phyloP scores from a whole-genome alignment of 2,329 filamentous ascomycete genomes.

The Trichophyton mentagrophytes region DNA sequence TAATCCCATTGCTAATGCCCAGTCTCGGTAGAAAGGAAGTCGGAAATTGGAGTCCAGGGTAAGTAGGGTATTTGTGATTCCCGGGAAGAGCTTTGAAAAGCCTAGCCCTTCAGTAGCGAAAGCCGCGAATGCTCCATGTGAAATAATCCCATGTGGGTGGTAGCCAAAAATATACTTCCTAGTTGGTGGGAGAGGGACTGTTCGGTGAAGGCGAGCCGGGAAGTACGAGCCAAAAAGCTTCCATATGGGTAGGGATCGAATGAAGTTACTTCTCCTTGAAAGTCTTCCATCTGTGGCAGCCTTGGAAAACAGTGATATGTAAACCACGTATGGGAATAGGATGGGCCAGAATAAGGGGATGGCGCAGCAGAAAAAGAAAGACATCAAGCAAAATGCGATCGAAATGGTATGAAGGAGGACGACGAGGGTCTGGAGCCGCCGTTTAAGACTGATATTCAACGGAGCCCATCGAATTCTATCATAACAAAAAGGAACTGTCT shows the following conservation, averaged over 20 bases:
- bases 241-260: slow-evolving; percentile 67
- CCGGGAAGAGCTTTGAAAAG: slow-evolving; percentile 77
- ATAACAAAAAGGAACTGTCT: neutral
- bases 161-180: slow-evolving; percentile 96
- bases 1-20: slow-evolving; percentile 77
- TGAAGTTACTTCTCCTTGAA: slow-evolving; percentile 58
- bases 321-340: slow-evolving; percentile 63
- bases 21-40: slow-evolving; percentile 86
- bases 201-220: slow-evolving; percentile 76
- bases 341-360: slow-evolving; percentile 87
- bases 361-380: slow-evolving; percentile 83
- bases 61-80: slow-evolving; percentile 83
- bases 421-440: slow-evolving; percentile 64
- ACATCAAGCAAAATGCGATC: slow-evolving; percentile 56
- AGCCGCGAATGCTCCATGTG: slow-evolving; percentile 83
- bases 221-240: slow-evolving; percentile 86
- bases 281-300: slow-evolving; percentile 64
- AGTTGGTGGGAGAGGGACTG: slow-evolving; percentile 61
- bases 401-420: slow-evolving; percentile 61
- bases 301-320: slow-evolving; percentile 62
- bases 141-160: slow-evolving; percentile 95
- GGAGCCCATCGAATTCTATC: slow-evolving; percentile 64
- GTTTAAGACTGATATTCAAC: slow-evolving; percentile 55
- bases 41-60: slow-evolving; percentile 95
- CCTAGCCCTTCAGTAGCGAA: slow-evolving; percentile 84